These are phyloP conservation scores for Xylaria hypoxylon DNA, from an alignment of 2,329 filamentous ascomycete species.

Conservation along the genomic window DNA sequence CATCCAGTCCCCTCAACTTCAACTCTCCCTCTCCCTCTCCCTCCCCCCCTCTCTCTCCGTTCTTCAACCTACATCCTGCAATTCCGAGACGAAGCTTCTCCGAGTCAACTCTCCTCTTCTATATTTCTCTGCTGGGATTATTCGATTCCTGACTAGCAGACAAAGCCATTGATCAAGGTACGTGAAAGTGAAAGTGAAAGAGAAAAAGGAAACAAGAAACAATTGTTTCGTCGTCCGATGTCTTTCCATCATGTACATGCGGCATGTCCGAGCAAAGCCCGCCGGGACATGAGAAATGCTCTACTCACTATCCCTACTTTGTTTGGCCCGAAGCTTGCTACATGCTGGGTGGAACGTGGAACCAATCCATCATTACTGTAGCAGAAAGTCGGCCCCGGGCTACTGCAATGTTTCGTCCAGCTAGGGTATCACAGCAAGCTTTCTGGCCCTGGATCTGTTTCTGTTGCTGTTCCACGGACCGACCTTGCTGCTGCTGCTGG, in stretches of 20 bases:
- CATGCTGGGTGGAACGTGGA: too few species aligned
- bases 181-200: conserved; percentile 5
- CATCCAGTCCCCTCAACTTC: background rate
- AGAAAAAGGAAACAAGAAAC: background rate
- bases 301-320: background rate
- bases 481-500: background rate
- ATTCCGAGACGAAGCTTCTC: background rate
- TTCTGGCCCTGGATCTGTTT: background rate
- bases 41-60: background rate
- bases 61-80: background rate
- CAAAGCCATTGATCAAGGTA: conserved; percentile 16
- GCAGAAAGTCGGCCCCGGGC: background rate
- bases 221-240: background rate
- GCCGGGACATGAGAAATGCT: background rate
- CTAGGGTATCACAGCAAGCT: background rate
- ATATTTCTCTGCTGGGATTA: background rate
- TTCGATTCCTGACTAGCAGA: background rate
- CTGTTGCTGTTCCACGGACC: background rate
- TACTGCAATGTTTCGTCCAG: background rate
- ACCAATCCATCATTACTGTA: background rate
- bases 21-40: background rate
- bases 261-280: background rate
- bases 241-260: background rate
- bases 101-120: background rate
- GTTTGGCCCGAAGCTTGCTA: background rate